These are phyloP conservation scores for Colletotrichum sp. DNA, from an alignment of 2,329 filamentous ascomycete genomes.

Conservation along the genomic window DNA sequence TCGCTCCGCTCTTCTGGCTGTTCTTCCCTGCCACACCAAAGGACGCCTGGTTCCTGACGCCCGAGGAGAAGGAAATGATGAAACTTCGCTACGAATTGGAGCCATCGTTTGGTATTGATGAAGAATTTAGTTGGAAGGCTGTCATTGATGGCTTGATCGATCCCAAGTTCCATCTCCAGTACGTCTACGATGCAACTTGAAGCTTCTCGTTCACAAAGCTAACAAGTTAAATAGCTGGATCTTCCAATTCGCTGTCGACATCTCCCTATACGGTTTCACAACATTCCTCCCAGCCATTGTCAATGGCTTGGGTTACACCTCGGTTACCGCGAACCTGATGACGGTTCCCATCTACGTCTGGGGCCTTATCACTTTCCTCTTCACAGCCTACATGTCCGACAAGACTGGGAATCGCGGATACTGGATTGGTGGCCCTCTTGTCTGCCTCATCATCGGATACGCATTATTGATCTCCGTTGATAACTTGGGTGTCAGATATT, in stretches of 20 bases:
- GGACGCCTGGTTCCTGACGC: constrained; percentile 32
- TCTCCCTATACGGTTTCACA: constrained; percentile 38
- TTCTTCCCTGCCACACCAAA: constrained; percentile 30
- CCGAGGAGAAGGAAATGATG: constrained; percentile 29
- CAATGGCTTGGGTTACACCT: constrained; percentile 35
- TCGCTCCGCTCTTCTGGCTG: constrained; percentile 33
- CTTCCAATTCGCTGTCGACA: constrained; percentile 32
- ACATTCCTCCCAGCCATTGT: constrained; percentile 40
- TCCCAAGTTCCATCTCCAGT: constrained; percentile 35
- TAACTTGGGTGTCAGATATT: constrained; percentile 30
- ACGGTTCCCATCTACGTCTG: constrained; percentile 37
- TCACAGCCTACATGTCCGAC: constrained; percentile 31
- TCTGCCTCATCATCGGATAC: constrained; percentile 34
- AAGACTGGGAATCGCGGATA: constrained; percentile 25
- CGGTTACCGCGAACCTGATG: constrained; percentile 36
- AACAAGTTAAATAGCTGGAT: constrained; percentile 14
- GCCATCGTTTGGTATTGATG: constrained; percentile 18
- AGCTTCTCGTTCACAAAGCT: neutral
- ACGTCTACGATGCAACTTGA: constrained; percentile 1
- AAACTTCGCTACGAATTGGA: constrained; percentile 13
- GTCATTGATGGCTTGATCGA: constrained; percentile 29
- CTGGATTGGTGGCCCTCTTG: constrained; percentile 25
- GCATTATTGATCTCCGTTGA: constrained; percentile 30
- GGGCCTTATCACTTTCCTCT: constrained; percentile 26
- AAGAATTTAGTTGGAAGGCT: constrained; percentile 26